A percentile compares a stretch with the other conserved stretches of the same genome.
Evolutionary conservation across 768 basidiomycete species (phyloP).

Genomic region (Tricholoma matsutake): DNA sequence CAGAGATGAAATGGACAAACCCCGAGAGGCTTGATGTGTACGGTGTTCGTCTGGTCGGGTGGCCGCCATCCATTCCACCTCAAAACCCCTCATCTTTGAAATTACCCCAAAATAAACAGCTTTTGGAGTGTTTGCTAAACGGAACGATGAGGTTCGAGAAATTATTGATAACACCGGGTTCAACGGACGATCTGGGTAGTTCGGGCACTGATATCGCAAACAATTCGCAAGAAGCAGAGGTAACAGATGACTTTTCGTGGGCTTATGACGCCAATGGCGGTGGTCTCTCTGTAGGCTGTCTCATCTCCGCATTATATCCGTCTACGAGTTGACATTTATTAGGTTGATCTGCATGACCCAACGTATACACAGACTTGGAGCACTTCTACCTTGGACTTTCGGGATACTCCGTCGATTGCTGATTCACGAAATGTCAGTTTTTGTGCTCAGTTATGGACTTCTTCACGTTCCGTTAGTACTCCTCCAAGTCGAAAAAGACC

Average conservation of each 20-base stretch:
- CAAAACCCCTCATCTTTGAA: conserved; percentile 64
- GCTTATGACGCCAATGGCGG: conserved; percentile 37
- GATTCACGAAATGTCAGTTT: background rate
- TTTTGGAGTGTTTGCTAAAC: conserved; percentile 47
- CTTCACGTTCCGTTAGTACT: background rate
- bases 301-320: background rate
- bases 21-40: conserved; percentile 54
- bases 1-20: conserved; percentile 78
- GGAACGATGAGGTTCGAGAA: conserved; percentile 50
- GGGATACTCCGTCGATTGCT: background rate
- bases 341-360: background rate
- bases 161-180: conserved; percentile 11
- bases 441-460: background rate
- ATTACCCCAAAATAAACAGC: conserved; percentile 47
- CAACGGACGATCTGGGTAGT: conserved; percentile 3
- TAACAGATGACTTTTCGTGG: conserved; percentile 40
- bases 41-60: conserved; percentile 59
- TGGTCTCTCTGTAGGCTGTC: conserved; percentile 10
- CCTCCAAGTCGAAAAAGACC: conserved; percentile 28
- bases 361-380: background rate
- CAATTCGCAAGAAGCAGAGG: conserved; percentile 14
- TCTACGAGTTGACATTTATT: conserved; percentile 4
- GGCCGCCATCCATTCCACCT: conserved; percentile 56
- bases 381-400: background rate
- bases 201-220: conserved; percentile 3